Evolutionary conservation across 1,139 yeast genomes (phyloP), one percentile per base, ranked within the genome.

Genomic region (Nakaseomyces uthaithaninus): DNA sequence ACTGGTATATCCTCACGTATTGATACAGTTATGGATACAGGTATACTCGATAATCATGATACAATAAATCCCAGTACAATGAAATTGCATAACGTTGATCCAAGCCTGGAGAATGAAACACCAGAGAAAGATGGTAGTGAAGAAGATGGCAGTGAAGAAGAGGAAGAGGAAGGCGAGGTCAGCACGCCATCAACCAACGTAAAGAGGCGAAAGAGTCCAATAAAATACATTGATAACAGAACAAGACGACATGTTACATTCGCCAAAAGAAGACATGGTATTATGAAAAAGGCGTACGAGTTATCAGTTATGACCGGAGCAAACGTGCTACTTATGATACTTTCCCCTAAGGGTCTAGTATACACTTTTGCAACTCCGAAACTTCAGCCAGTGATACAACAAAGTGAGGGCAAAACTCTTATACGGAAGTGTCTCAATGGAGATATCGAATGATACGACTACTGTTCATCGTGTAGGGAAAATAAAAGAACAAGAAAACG

Each of bases 291-390:
- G 68, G 97, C 97, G 16, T 89, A 89, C 66, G 98, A 89, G 63
- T 73, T 89, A 51, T 80, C 93, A 16, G 96, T 91, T 38, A 74
- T 89, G 54, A 89, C 97, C 9, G 98, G 98, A 39, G 89, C 96
- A 33, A 96, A 89, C 64, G 96, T 91, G 30, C 72, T 89, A 52
- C 70, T 89, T 45, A 75, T 89, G 53, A 96, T 91, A 45, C 95
- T 89, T 36, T 80, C 94, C 41, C 96, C 89, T 64, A 89, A 97
- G 14, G 97, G 97, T 4, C 77, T 89, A 48, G 97, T 91, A 45
- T 91, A 91, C 65, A 91, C 97, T 14, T 89, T 89, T 64, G 87
- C 97, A 37, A 89, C 98, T 4, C 97, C 98, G 42, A 89, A 91
- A 65, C 74, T 89, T 56, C 96, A 89, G 65, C 96, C 96, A 11